Evolutionary conservation across 768 basidiomycete species (phyloP).

Genomic region (Porpolomopsis calyptriformis): DNA sequence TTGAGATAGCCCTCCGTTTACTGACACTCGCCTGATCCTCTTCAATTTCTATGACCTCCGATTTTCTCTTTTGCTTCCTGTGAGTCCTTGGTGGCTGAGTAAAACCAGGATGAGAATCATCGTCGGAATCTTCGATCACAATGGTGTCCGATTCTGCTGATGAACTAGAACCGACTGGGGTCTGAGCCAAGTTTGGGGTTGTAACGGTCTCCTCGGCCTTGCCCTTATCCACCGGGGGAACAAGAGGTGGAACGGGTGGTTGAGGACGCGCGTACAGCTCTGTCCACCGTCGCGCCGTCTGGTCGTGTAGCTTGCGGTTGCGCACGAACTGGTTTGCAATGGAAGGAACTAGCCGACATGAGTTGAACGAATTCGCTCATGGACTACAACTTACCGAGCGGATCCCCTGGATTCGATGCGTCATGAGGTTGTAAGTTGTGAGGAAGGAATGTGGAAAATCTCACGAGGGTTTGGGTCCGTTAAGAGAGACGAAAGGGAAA

Average conservation of each 20-base stretch:
- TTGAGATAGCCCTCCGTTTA: constrained; percentile 9
- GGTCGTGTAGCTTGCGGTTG: constrained; percentile 62
- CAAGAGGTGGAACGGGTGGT: constrained; percentile 22
- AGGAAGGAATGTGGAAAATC: not conserved
- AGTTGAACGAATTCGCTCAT: not conserved
- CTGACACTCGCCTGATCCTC: constrained; percentile 6
- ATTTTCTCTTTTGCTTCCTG: not conserved
- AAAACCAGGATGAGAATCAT: constrained; percentile 9
- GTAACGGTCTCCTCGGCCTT: constrained; percentile 29
- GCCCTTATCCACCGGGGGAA: constrained; percentile 17
- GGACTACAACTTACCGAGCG: constrained; percentile 39
- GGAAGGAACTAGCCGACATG: constrained; percentile 41
- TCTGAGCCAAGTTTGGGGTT: not conserved
- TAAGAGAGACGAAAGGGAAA: constrained; percentile 84
- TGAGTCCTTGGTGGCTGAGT: constrained; percentile 2
- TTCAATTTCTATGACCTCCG: not conserved
- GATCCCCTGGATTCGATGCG: constrained; percentile 40
- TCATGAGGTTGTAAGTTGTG: not conserved
- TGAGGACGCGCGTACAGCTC: constrained; percentile 52
- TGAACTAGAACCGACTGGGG: not conserved
- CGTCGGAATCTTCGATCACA: constrained; percentile 22
- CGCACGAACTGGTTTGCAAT: constrained; percentile 62
- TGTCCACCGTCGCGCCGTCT: constrained; percentile 72
- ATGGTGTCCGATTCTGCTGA: constrained; percentile 13
- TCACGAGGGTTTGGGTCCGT: constrained; percentile 90